These are phyloP conservation scores for Trichocladium uniseriatum DNA, from an alignment of 495 filamentous ascomycete genomes.

Conservation along the genomic window DNA sequence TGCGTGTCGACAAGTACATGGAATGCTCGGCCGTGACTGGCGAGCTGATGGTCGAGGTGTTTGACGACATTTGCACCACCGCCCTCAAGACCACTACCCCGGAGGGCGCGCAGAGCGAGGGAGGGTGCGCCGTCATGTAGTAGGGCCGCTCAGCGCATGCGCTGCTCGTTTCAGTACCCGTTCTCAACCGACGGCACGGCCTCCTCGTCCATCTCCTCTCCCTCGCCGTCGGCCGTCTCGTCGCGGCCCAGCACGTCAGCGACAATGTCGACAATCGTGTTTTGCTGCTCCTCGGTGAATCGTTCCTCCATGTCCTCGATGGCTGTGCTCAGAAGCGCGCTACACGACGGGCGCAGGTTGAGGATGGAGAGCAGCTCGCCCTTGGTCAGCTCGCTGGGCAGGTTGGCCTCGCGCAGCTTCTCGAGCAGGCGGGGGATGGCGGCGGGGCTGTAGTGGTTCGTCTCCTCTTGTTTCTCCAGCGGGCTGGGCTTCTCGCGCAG, in stretches of 20 bases:
- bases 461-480: slow-evolving; percentile 35
- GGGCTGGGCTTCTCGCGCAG: slow-evolving; percentile 33
- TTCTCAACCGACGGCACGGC: slow-evolving; percentile 27
- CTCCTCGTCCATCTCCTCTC: slow-evolving; percentile 16
- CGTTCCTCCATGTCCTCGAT: slow-evolving; percentile 40
- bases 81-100: slow-evolving; percentile 51
- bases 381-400: slow-evolving; percentile 34
- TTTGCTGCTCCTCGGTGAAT: slow-evolving; percentile 34
- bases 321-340: slow-evolving; percentile 29
- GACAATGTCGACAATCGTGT: slow-evolving; percentile 35
- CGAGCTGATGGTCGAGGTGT: slow-evolving; percentile 60
- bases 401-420: slow-evolving; percentile 24
- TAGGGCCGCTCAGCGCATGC: not conserved
- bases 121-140: slow-evolving; percentile 33
- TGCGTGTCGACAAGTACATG: slow-evolving; percentile 78
- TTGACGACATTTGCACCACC: slow-evolving; percentile 68
- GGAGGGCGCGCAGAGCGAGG: slow-evolving; percentile 37
- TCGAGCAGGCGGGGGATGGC: slow-evolving; percentile 29
- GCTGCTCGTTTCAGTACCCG: slow-evolving; percentile 11
- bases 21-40: slow-evolving; percentile 88
- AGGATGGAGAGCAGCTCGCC: slow-evolving; percentile 38
- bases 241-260: slow-evolving; percentile 32
- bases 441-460: slow-evolving; percentile 24
- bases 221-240: slow-evolving; percentile 18
- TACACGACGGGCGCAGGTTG: slow-evolving; percentile 34